phyloP scores from a whole-genome alignment of 2,329 filamentous ascomycete species.

The Tolypocladium tundrense region DNA sequence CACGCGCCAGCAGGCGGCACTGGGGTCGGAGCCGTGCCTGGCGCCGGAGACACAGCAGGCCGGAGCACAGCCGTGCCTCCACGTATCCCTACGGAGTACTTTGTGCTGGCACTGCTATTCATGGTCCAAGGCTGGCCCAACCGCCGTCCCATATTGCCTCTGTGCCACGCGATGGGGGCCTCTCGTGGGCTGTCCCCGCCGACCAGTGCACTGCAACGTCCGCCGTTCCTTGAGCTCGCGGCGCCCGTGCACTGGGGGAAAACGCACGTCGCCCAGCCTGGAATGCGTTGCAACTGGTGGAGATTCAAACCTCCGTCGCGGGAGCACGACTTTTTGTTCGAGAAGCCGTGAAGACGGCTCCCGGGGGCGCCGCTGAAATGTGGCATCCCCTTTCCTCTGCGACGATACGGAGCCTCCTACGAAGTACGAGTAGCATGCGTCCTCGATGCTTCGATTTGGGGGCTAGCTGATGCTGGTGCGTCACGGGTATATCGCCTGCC shows the following conservation, averaged over 20 bases:
- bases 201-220: not conserved
- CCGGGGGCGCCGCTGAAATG: not conserved
- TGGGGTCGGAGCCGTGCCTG: not conserved
- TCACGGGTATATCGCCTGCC: not conserved
- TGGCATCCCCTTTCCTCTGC: not conserved
- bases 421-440: not conserved
- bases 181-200: not conserved
- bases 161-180: not conserved
- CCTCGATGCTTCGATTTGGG: not conserved
- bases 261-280: not conserved
- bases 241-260: not conserved
- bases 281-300: not conserved
- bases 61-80: not conserved
- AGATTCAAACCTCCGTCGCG: not conserved
- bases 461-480: not conserved
- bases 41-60: not conserved
- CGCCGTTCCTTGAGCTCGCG: not conserved
- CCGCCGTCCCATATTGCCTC: not conserved
- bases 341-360: not conserved
- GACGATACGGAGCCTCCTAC: not conserved
- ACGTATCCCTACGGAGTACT: not conserved
- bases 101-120: not conserved
- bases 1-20: not conserved
- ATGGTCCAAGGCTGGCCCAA: not conserved
- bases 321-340: conserved; percentile 1